phyloP scores from a whole-genome alignment of 805 yeast species.

The Starmerella davenportii region DNA sequence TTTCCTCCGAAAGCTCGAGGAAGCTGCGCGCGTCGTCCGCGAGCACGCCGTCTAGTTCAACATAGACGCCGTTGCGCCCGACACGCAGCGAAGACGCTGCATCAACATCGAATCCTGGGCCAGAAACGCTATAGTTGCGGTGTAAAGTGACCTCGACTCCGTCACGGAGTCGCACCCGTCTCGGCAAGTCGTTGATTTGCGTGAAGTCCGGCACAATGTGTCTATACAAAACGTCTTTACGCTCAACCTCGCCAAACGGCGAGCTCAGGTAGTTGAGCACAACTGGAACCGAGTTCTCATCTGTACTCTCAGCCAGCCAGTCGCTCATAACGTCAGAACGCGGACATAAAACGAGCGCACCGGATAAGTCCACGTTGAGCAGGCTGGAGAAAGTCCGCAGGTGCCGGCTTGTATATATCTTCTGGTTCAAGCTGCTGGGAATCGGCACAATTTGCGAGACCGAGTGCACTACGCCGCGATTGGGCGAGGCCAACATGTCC shows the following conservation, averaged over 20 bases:
- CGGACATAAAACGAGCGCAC: slow-evolving; percentile 12
- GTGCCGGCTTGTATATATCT: slow-evolving; percentile 7
- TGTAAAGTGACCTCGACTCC: slow-evolving; percentile 8
- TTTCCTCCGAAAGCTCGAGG: slow-evolving; percentile 34
- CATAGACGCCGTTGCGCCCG: slow-evolving; percentile 29
- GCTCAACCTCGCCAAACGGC: slow-evolving; percentile 12
- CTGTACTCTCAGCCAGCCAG: slow-evolving; percentile 5
- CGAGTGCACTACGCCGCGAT: slow-evolving; percentile 18
- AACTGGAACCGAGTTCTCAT: slow-evolving; percentile 3
- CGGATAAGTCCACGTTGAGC: slow-evolving; percentile 1
- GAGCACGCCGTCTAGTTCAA: slow-evolving; percentile 3
- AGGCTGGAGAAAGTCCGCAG: slow-evolving; percentile 9
- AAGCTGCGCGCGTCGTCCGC: slow-evolving; percentile 11
- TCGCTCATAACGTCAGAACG: slow-evolving; percentile 3
- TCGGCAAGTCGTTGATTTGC: slow-evolving; percentile 7
- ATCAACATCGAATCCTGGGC: neutral
- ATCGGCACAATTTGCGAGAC: slow-evolving; percentile 9
- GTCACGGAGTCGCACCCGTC: slow-evolving; percentile 7
- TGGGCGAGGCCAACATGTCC: slow-evolving; percentile 15
- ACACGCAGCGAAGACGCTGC: slow-evolving; percentile 16
- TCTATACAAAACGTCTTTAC: slow-evolving; percentile 7
- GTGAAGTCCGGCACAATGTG: slow-evolving; percentile 7
- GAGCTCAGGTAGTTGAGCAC: slow-evolving; percentile 12
- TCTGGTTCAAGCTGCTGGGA: slow-evolving; percentile 11
- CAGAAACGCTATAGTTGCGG: slow-evolving; percentile 3